Evolutionary conservation across 202 grass and related monocot genomes (phyloP), one percentile per base, ranked within the genome.

Genomic region (Zizania palustris): DNA sequence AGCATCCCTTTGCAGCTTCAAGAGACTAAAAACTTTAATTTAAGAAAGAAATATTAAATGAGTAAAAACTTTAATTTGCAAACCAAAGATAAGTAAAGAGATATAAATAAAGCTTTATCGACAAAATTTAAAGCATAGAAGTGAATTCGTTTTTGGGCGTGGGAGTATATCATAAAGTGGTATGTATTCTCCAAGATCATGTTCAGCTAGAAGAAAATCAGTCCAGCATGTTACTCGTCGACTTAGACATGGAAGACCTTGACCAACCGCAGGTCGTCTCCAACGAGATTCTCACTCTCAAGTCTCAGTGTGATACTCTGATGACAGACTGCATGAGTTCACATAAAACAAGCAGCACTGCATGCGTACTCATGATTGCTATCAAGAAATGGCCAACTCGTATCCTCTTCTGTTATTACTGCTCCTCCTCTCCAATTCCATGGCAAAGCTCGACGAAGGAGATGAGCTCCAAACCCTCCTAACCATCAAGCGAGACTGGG

Each of bases 401-500:
- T 2, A 34, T 18, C 35, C 6, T 51, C 1, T 34, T 3, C 69
- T 20, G 18, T 68, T 18, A 0, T 6, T 19, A 13, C 35, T 85
- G 5, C 10, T 77, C 39, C 38, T 72, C 12, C 41, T 60, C 44
- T 59, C 57, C 39, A 8, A 1, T 33, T 76, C 84, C 33, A 36
- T 12, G 0, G 28, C 50, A 0, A 20, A 10, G 2, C 9, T 11
- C 0, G 11, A 44, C 5, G 34, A 71, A 3, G 86, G 16, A 3
- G 15, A 28, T 28, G 46, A 91, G 73, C 76, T 75, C 11, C 63
- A 18, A 71, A 72, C 60, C 6, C 83, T 95, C 9, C 28, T 80
- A 10, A 4, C 73, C 14, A 66, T 95, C 42, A 80, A 80, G 80
- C 11, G 22, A 36, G 69, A 86, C 6, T 95, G 83, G 92, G 86